Base-by-base conservation (phyloP, 2,329 filamentous ascomycete species). In the Penicillium olsonii region DNA sequence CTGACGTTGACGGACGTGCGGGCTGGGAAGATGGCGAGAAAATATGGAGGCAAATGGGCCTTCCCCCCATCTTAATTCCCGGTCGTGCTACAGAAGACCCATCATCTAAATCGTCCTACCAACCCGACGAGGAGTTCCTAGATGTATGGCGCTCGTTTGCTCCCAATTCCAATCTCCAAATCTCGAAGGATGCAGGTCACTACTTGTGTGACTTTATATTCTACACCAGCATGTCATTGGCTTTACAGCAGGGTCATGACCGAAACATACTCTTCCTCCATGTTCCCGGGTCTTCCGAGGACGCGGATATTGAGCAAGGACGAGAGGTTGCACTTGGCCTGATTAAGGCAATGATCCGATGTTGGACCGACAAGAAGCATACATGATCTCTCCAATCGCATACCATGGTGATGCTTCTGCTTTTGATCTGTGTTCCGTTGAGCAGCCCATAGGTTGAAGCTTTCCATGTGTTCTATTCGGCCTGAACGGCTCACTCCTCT, bases 121-220 rank as follows among this genome's bases (percentile, higher is more conserved):
- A 69, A 7, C 67, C 69, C 0, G 61, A 73, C 20, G 52, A 61
- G 3, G 55, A 60, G 3, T 68, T 75, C 39, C 53, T 74, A 9
- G 54, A 61, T 17, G 54, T 56, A 4, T 74, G 71, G 71, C 63
- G 65, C 37, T 55, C 61, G 0, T 61, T 66, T 47, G 59, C 61
- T 3, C 63, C 71, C 6, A 62, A 55, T 2, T 56, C 64, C 11
- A 73, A 77, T 52, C 59, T 78, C 7, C 78, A 82, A 26, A 73
- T 87, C 33, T 90, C 86, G 0, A 79, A 84, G 37, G 85, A 92
- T 57, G 83, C 88, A 0, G 88, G 88, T 2, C 80, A 79, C 17
- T 92, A 87, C 67, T 75, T 91, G 14, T 92, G 88, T 69, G 88
- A 92, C 65, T 92, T 88, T 63, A 90, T 87, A 57, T 89, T 87